Conservation (phyloP, 1,284 basidiomycete genomes). For the Ceratorhiza oryzae-sativae region DNA sequence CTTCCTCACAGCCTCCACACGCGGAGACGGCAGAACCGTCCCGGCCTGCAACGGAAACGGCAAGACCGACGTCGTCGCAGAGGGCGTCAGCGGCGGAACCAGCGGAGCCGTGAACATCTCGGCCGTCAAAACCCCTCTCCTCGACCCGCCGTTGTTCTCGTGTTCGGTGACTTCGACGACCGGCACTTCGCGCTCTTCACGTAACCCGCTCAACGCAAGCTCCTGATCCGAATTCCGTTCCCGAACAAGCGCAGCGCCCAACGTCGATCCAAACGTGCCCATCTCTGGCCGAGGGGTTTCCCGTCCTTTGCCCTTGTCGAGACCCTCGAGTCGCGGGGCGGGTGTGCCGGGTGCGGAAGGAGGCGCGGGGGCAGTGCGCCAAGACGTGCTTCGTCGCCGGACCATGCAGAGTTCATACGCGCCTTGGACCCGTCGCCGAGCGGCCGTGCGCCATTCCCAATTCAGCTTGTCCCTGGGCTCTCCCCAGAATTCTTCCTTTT, state of each 20-base stretch:
- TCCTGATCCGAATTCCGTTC: slow-evolving; percentile 37
- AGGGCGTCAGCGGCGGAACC: slow-evolving; percentile 6
- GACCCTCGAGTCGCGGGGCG: slow-evolving; percentile 47
- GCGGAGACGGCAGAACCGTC: slow-evolving; percentile 10
- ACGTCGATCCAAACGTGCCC: slow-evolving; percentile 35
- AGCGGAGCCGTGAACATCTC: slow-evolving; percentile 28
- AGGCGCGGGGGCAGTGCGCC: slow-evolving; percentile 49
- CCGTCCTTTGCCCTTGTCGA: slow-evolving; percentile 47
- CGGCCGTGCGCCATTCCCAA: slow-evolving; percentile 79
- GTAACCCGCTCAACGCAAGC: slow-evolving; percentile 23
- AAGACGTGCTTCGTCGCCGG: not conserved
- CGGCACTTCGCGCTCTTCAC: not conserved
- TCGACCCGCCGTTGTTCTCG: not conserved
- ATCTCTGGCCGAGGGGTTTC: slow-evolving; percentile 41
- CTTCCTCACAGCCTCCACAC: slow-evolving; percentile 24
- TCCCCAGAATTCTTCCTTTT: slow-evolving; percentile 29
- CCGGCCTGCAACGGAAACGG: slow-evolving; percentile 12
- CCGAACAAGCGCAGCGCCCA: slow-evolving; percentile 19
- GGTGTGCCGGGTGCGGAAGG: slow-evolving; percentile 1
- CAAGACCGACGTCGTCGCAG: slow-evolving; percentile 37
- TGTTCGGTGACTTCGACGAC: slow-evolving; percentile 11
- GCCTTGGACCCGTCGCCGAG: slow-evolving; percentile 73
- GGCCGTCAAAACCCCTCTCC: slow-evolving; percentile 34
- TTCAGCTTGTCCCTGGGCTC: slow-evolving; percentile 52
- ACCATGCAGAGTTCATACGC: slow-evolving; percentile 75